Evolutionary conservation across 345 rosid species (phyloP), one percentile per base, ranked within the genome.

Genomic region (Lepidium africanum): DNA sequence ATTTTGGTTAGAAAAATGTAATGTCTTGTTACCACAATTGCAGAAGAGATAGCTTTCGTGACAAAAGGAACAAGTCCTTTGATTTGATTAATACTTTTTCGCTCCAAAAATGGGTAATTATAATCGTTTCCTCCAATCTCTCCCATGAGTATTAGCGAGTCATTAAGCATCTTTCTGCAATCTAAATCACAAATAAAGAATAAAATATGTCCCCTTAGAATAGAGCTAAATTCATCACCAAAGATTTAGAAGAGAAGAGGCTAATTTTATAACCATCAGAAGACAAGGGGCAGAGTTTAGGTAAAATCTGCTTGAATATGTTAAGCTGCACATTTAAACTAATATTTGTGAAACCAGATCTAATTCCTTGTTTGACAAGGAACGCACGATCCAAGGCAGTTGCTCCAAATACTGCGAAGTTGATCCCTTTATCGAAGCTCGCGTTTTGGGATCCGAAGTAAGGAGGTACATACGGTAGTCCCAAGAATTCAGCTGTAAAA

Each of bases 81-180:
- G n/a, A 77, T 51, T n/a, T 33, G 71, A 39, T 75, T 43, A 6
- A 38, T 8, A 39, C 30, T 63, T 62, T 39, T 72, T 11, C 81
- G 57, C 40, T 14, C 8, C 2, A 55, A 30, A 46, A 82, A 66
- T 0, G 74, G 73, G 47, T 77, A 25, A 17, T 75, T 71, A 58
- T 78, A 80, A 47, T 84, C 86, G 1, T 84, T 84, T 9, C 86
- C 84, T 27, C 89, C 89, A 12, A 84, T 82, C 72, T 84, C 85
- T 70, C 89, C 89, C 81, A 82, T 60, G 0, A 81, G 73, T 67
- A 85, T 57, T 55, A 85, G 51, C 2, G 89, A 79, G 25, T 49
- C 63, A 4, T 60, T 15, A 1, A 85, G 75, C 36, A 59, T 54
- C 15, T 75, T 60, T 9, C 14, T 51, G 69, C 83, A 79, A 39